Percentiles rank a stretch among this genome's conserved stretches.
Evolutionary conservation across 192 early-diverging fungal genomes (phyloP).

Genomic region (Coemansia sp.): DNA sequence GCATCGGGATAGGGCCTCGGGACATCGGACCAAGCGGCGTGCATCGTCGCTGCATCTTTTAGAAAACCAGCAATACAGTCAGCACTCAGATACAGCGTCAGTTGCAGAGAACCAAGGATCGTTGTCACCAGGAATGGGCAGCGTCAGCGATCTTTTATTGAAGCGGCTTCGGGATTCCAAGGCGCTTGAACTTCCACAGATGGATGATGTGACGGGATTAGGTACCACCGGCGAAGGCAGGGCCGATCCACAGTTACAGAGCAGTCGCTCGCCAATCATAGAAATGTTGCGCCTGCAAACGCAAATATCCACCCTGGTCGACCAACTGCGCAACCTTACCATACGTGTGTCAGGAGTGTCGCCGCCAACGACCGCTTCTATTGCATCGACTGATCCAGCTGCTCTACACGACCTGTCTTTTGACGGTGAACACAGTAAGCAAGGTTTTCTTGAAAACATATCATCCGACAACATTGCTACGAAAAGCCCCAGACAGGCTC

Average conservation of each 20-base stretch:
- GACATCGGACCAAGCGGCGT: slow-evolving; percentile 25
- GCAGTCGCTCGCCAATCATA: slow-evolving; percentile 24
- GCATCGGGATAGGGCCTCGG: neutral
- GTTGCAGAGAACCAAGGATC: neutral
- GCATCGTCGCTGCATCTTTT: slow-evolving; percentile 17
- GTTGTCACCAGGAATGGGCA: slow-evolving; percentile 9
- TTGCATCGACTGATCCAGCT: no score
- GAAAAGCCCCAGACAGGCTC: neutral
- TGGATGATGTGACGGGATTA: neutral
- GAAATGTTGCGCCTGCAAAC: slow-evolving; percentile 53
- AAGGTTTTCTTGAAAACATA: neutral
- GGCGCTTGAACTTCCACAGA: slow-evolving; percentile 9
- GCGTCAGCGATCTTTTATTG: slow-evolving; percentile 40
- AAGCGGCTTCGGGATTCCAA: slow-evolving; percentile 17
- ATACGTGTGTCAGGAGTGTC: slow-evolving; percentile 31
- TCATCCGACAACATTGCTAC: neutral
- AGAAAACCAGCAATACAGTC: neutral
- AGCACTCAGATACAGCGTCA: neutral
- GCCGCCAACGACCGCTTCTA: slow-evolving; percentile 3
- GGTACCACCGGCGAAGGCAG: neutral
- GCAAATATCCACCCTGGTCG: slow-evolving; percentile 47
- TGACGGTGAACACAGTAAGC: neutral
- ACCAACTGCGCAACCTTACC: slow-evolving; percentile 45
- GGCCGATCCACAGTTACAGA: neutral
- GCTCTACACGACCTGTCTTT: neutral